Conservation (phyloP, 768 basidiomycete species). For the Kwoniella botswanensis region DNA sequence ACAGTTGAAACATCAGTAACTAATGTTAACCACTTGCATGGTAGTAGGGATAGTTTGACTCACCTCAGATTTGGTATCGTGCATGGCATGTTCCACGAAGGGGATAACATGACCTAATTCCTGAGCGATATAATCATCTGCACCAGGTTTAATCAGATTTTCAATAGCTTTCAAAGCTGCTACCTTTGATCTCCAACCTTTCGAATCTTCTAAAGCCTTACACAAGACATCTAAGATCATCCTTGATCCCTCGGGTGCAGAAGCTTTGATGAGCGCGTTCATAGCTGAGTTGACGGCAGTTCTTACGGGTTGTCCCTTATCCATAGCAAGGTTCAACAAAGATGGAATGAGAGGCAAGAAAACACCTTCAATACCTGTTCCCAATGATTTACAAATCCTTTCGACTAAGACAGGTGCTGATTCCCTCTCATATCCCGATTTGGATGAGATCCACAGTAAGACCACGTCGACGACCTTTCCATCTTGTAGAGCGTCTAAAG, state of each 20-base stretch:
- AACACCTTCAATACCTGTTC: constrained; percentile 71
- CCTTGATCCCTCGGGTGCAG: constrained; percentile 81
- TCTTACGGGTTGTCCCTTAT: constrained; percentile 92
- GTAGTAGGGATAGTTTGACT: constrained; percentile 33
- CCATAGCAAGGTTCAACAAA: constrained; percentile 79
- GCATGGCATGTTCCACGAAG: constrained; percentile 86
- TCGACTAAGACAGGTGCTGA: constrained; percentile 57
- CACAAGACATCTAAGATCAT: constrained; percentile 68
- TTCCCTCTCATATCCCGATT: constrained; percentile 54
- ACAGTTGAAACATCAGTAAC: background rate
- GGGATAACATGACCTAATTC: constrained; percentile 82
- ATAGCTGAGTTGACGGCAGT: constrained; percentile 76
- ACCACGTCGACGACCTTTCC: constrained; percentile 51
- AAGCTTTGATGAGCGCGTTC: constrained; percentile 80
- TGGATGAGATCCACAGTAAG: constrained; percentile 48
- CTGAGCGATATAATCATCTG: constrained; percentile 73
- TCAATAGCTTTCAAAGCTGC: constrained; percentile 86
- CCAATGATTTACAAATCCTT: constrained; percentile 55
- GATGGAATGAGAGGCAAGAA: constrained; percentile 75
- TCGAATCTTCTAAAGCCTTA: constrained; percentile 66
- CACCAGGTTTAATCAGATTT: constrained; percentile 64
- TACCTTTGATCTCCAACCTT: constrained; percentile 96
- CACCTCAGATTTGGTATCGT: constrained; percentile 95
- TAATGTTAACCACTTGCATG: background rate
- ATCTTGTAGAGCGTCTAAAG: constrained; percentile 45